Base-by-base conservation (phyloP, 176 grass and related monocot species). In the Poa pratensis region DNA sequence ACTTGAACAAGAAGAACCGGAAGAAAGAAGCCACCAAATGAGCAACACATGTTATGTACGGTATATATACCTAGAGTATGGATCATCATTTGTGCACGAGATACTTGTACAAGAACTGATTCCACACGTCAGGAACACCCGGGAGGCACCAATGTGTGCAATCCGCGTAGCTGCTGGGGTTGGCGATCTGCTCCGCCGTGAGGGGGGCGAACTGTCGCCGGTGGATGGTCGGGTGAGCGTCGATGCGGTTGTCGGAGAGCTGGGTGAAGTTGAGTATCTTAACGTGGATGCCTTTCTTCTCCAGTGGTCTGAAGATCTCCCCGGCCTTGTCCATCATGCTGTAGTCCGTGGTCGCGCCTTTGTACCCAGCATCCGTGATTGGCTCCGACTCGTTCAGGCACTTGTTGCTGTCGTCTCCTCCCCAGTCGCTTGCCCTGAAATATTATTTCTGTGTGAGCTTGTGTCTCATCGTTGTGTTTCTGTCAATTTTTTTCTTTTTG, bases 81-180 rank as follows among this genome's bases (percentile, higher is more conserved):
- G 62, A 17, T n/a, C 28, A 30, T 86, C 64, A 85, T 81, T 84
- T 83, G 14, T 75, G 43, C 75, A 87, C 16, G 6, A 90, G 76
- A 7, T 92, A 92, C 19, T 85, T 69, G 5, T 89, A 97, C 50
- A 97, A 10, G 68, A 97, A 84, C 57, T 90, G 87, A 3, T 97
- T 97, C 94, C 94, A 97, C 4, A 89, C 89, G 62, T 97, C 94
- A 51, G 94, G 82, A 54, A 97, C 87, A 2, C 94, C 94, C 0
- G 94, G 94, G n/a, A 97, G 82, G 69, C 94, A 97, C 89, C 89
- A 97, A 22, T 97, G 94, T 3, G 85, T 97, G 82, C 94, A 97
- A 18, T 97, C 94, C 0, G 91, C 82, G 7, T 94, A 97, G 66
- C 55, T 87, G 72, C 49, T 85, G 4, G 94, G 94, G 26, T 92